A percentile compares a stretch with the other conserved stretches of the same genome.
Evolutionary conservation across 768 basidiomycete species (phyloP).

Genomic region (Podaxis pistillaris): DNA sequence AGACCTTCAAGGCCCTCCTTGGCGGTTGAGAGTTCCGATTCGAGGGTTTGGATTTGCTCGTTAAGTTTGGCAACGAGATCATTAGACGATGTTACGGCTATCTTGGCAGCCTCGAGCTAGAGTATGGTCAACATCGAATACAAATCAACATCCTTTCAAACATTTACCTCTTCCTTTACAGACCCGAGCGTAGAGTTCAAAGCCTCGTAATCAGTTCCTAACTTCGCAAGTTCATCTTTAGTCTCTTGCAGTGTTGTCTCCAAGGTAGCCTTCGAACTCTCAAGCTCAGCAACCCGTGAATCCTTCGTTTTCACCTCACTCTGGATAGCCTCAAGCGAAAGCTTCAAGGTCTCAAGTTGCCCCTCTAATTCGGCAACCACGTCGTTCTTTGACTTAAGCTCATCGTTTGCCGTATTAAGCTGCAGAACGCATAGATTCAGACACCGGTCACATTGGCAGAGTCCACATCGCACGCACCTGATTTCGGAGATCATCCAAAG

Average conservation of each 20-base stretch:
- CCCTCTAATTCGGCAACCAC: slow-evolving; percentile 51
- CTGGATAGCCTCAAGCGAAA: slow-evolving; percentile 44
- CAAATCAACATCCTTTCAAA: background rate
- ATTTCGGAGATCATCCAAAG: slow-evolving; percentile 52
- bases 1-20: slow-evolving; percentile 54
- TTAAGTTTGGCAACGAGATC: slow-evolving; percentile 48
- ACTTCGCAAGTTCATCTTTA: slow-evolving; percentile 37
- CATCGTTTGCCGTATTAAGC: slow-evolving; percentile 60
- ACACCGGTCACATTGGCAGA: background rate
- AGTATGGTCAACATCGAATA: slow-evolving; percentile 5
- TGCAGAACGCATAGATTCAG: slow-evolving; percentile 23
- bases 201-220: slow-evolving; percentile 31
- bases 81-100: slow-evolving; percentile 37
- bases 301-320: slow-evolving; percentile 50
- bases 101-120: slow-evolving; percentile 54
- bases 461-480: slow-evolving; percentile 42
- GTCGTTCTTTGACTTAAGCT: slow-evolving; percentile 51
- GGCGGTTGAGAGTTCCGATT: slow-evolving; percentile 46
- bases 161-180: slow-evolving; percentile 51
- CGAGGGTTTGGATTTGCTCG: slow-evolving; percentile 48
- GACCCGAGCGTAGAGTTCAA: slow-evolving; percentile 36
- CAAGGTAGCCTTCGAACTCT: slow-evolving; percentile 44
- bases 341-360: slow-evolving; percentile 47
- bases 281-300: slow-evolving; percentile 42
- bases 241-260: slow-evolving; percentile 48